phyloP scores from a whole-genome alignment of 805 yeast genomes.

The Ogataea kodamae region DNA sequence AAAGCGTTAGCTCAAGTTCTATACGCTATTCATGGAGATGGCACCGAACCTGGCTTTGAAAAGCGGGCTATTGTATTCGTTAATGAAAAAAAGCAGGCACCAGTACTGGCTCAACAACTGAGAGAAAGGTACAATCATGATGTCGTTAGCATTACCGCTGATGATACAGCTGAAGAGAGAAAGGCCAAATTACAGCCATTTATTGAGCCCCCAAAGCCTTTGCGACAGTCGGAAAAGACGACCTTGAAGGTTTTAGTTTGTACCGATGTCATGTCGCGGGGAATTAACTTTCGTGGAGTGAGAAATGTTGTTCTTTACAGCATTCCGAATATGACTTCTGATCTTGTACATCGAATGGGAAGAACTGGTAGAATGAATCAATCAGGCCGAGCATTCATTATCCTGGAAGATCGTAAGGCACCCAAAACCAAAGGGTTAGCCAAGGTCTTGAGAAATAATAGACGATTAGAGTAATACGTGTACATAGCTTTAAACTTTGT shows the following conservation, averaged over 20 bases:
- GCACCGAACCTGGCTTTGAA: conserved; percentile 69
- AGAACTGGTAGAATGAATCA: conserved; percentile 92
- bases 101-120: conserved; percentile 53
- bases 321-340: conserved; percentile 80
- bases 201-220: conserved; percentile 51
- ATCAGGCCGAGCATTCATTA: conserved; percentile 80
- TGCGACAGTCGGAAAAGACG: conserved; percentile 34
- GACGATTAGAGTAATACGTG: conserved; percentile 30
- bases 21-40: conserved; percentile 80
- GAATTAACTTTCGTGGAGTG: conserved; percentile 78
- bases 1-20: conserved; percentile 86
- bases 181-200: conserved; percentile 55
- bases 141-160: conserved; percentile 65
- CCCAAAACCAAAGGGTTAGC: conserved; percentile 83
- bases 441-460: conserved; percentile 54
- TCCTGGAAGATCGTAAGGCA: conserved; percentile 64
- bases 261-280: conserved; percentile 87
- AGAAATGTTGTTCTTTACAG: conserved; percentile 82
- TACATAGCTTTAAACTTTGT: conserved; percentile 5
- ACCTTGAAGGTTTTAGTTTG: conserved; percentile 69
- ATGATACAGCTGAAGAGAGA: conserved; percentile 60
- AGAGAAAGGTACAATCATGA: conserved; percentile 49
- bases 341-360: conserved; percentile 87
- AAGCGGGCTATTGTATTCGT: conserved; percentile 85
- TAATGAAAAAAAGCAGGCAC: conserved; percentile 65